phyloP scores from a whole-genome alignment of 2,329 filamentous ascomycete genomes.

The Microdochium bolleyi region DNA sequence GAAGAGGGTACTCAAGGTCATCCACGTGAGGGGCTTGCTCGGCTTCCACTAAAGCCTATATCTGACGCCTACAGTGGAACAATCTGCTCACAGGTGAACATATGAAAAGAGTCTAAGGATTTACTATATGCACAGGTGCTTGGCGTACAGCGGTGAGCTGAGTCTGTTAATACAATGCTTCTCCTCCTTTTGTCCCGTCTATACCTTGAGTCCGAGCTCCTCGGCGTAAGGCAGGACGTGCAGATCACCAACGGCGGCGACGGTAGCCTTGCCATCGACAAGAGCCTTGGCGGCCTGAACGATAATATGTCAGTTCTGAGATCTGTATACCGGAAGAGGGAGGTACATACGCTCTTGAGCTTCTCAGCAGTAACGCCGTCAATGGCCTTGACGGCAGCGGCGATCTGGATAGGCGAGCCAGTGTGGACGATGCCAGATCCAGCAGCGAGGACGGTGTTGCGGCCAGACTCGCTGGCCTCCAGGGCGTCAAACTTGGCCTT shows the following conservation, averaged over 20 bases:
- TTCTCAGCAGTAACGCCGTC: constrained; percentile 76
- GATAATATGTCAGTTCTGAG: constrained; percentile 16
- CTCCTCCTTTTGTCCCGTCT: constrained; percentile 35
- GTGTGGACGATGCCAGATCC: constrained; percentile 77
- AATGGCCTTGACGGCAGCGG: constrained; percentile 69
- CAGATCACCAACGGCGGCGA: constrained; percentile 86
- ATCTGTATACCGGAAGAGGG: neutral
- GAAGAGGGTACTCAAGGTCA: no score
- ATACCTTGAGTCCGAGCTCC: constrained; percentile 91
- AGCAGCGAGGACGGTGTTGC: constrained; percentile 71
- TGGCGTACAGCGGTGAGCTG: constrained; percentile 25
- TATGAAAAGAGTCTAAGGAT: constrained; percentile 25
- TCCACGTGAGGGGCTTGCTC: no score
- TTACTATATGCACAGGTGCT: constrained; percentile 38
- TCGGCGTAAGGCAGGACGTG: constrained; percentile 85
- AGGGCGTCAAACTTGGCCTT: constrained; percentile 90
- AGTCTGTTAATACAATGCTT: constrained; percentile 32
- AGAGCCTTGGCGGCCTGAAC: constrained; percentile 77
- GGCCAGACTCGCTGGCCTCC: constrained; percentile 70
- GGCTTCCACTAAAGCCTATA: neutral
- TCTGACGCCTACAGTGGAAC: neutral
- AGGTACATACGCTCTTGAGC: constrained; percentile 68
- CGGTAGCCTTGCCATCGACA: constrained; percentile 79
- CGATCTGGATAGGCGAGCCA: constrained; percentile 76
- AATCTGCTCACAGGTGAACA: constrained; percentile 1